A percentile compares a stretch with the other conserved stretches of the same genome.
These are phyloP conservation scores for Penicillium herquei DNA, from an alignment of 495 filamentous ascomycete genomes.

Conservation along the genomic window DNA sequence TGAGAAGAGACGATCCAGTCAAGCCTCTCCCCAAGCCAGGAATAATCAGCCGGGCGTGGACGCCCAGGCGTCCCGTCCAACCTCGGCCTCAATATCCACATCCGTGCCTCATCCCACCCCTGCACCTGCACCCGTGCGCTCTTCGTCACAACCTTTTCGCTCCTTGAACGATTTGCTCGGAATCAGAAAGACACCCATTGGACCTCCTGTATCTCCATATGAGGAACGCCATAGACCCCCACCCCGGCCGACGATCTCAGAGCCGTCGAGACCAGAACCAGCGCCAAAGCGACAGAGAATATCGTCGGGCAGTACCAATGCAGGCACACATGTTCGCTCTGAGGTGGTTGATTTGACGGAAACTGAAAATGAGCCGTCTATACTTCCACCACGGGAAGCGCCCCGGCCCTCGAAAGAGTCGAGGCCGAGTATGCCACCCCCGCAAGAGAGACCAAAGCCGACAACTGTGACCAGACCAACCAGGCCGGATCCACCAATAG, in stretches of 20 bases:
- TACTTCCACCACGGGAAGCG: conserved; percentile 1
- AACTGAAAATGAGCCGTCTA: neutral
- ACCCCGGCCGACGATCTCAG: conserved; percentile 7
- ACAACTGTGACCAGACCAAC: neutral
- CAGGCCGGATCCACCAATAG: neutral
- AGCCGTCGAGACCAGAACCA: conserved; percentile 30
- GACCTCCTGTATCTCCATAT: conserved; percentile 50
- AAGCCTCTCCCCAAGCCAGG: conserved; percentile 21
- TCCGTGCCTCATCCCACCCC: conserved; percentile 1
- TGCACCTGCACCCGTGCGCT: conserved; percentile 12
- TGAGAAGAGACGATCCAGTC: conserved; percentile 53
- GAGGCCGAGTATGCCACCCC: neutral
- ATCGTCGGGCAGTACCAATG: neutral
- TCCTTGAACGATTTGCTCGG: conserved; percentile 59
- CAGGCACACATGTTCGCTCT: neutral
- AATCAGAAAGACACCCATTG: conserved; percentile 48
- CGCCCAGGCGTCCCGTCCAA: conserved; percentile 14
- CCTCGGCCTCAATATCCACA: conserved; percentile 6
- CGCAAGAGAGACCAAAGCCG: neutral
- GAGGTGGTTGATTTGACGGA: conserved; percentile 27
- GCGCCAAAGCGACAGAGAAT: conserved; percentile 51
- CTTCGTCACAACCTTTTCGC: conserved; percentile 38
- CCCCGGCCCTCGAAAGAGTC: neutral
- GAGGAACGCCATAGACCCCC: conserved; percentile 34
- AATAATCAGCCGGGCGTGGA: conserved; percentile 5